These are phyloP conservation scores for Astrothelium subdiscretum DNA, from an alignment of 495 filamentous ascomycete species.

Conservation along the genomic window DNA sequence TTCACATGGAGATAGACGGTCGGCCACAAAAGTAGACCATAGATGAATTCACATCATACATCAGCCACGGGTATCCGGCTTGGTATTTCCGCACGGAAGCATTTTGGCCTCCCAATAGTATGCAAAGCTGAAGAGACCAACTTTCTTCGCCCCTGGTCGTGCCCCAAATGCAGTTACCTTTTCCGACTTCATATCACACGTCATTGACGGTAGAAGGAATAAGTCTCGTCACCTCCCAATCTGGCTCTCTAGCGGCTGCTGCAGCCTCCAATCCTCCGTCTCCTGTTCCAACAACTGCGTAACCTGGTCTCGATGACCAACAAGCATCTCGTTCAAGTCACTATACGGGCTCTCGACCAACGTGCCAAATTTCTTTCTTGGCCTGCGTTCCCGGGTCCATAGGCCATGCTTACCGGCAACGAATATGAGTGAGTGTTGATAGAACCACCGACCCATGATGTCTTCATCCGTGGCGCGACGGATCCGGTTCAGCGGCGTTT, in stretches of 20 bases:
- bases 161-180: too few species aligned
- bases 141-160: too few species aligned
- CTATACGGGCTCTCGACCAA: conserved; percentile 17
- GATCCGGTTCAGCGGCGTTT: conserved; percentile 29
- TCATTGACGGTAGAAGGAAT: background rate
- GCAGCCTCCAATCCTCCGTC: conserved; percentile 19
- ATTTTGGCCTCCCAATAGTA: too few species aligned
- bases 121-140: too few species aligned
- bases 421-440: conserved; percentile 44
- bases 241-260: background rate
- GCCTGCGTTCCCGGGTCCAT: conserved; percentile 40
- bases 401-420: conserved; percentile 59
- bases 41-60: too few species aligned
- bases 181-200: too few species aligned
- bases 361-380: conserved; percentile 26
- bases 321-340: conserved; percentile 27
- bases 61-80: too few species aligned
- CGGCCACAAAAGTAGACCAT: too few species aligned
- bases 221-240: conserved; percentile 7
- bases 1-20: too few species aligned
- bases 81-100: too few species aligned
- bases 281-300: conserved; percentile 14
- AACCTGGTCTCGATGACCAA: conserved; percentile 22
- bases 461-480: conserved; percentile 27
- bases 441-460: conserved; percentile 30